Percentiles rank a stretch among this genome's conserved stretches.
Evolutionary conservation across 306 rosid genomes (phyloP).

Genomic region (Vicia faba): DNA sequence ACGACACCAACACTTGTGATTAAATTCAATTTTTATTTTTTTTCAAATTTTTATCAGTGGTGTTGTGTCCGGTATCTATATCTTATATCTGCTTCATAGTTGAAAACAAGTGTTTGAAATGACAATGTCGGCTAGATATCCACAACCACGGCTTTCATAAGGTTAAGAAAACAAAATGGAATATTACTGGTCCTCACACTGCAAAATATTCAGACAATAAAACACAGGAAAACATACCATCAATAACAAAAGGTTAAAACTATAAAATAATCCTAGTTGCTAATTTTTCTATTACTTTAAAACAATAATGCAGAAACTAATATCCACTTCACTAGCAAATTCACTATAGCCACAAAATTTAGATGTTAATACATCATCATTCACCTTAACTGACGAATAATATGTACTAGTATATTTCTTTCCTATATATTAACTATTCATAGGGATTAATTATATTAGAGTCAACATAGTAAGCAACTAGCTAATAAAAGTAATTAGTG

Average conservation of each 20-base stretch:
- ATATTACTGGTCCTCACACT: constrained; percentile 53
- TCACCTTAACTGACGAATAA: constrained; percentile 40
- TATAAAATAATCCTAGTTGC: constrained; percentile 32
- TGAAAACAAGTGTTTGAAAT: constrained; percentile 28
- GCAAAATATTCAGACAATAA: too few relatives aligned
- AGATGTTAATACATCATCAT: constrained; percentile 39
- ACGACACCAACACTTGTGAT: too few relatives aligned
- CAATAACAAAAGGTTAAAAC: not conserved
- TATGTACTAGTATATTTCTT: too few relatives aligned
- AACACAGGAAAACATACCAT: too few relatives aligned
- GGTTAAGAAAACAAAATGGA: constrained; percentile 24
- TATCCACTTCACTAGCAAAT: constrained; percentile 21
- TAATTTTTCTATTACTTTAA: not conserved
- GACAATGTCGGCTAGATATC: constrained; percentile 41
- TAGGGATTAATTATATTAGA: too few relatives aligned
- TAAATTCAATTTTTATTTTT: too few relatives aligned
- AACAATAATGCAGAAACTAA: constrained; percentile 36
- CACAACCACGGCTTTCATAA: constrained; percentile 65
- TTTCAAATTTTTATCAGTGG: too few relatives aligned
- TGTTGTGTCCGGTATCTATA: too few relatives aligned
- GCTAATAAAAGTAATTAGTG: constrained; percentile 27
- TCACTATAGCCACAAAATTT: constrained; percentile 35
- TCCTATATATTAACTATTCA: too few relatives aligned
- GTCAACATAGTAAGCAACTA: constrained; percentile 22
- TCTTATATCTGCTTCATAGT: too few relatives aligned